Evolutionary conservation across 2,329 filamentous ascomycete species (phyloP).

Genomic region (Aspergillus sp.): DNA sequence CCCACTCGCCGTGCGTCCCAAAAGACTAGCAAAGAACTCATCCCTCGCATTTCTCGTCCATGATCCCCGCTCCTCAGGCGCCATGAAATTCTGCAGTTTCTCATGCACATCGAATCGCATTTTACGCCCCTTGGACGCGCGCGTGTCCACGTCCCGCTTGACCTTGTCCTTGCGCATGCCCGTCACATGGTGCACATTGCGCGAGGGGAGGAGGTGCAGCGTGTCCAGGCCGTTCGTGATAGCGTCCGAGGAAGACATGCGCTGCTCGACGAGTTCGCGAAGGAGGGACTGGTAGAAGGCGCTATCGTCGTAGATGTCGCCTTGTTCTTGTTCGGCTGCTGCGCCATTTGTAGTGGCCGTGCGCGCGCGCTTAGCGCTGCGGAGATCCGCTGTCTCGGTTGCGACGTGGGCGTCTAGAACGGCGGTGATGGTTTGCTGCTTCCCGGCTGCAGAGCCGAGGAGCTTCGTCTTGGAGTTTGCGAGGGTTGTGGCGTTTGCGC

Average conservation of each 20-base stretch:
- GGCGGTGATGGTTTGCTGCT: conserved; percentile 51
- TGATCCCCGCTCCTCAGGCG: conserved; percentile 73
- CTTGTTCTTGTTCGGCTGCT: conserved; percentile 53
- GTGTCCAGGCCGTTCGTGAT: conserved; percentile 48
- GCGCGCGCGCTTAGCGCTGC: conserved; percentile 33
- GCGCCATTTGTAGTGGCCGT: background rate
- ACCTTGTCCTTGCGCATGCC: conserved; percentile 61
- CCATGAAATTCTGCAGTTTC: conserved; percentile 98
- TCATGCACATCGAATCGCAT: conserved; percentile 93
- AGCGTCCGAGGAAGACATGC: conserved; percentile 62
- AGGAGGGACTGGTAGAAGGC: conserved; percentile 93
- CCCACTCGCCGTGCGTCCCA: conserved; percentile 64
- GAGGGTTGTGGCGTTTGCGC: conserved; percentile 49
- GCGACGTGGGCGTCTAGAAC: conserved; percentile 47
- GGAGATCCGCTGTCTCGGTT: conserved; percentile 35
- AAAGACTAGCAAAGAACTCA: conserved; percentile 70
- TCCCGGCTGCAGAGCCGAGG: conserved; percentile 50
- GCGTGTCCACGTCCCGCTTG: conserved; percentile 83
- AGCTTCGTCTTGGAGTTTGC: conserved; percentile 62
- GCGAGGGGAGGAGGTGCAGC: conserved; percentile 37
- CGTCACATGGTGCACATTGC: conserved; percentile 39
- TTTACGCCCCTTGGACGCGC: conserved; percentile 92
- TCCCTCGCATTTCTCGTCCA: conserved; percentile 84
- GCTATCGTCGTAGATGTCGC: conserved; percentile 94
- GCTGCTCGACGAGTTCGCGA: conserved; percentile 89